phyloP scores from a whole-genome alignment of 1,284 basidiomycete species.

The Sanguinoderma infundibulare region DNA sequence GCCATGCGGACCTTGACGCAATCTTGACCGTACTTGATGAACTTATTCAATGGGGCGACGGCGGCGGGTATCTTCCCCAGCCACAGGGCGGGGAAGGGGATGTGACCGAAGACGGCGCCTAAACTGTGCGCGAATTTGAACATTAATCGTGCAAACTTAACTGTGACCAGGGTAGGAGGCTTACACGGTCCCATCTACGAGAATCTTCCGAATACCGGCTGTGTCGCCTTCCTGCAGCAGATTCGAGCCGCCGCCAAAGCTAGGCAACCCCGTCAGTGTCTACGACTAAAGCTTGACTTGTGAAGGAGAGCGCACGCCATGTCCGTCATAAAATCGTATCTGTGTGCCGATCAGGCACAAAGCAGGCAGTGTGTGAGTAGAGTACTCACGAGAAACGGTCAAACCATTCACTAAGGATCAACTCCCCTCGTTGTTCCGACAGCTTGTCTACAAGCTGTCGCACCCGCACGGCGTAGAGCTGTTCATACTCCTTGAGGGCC shows the following conservation, averaged over 20 bases:
- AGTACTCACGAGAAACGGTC: not conserved
- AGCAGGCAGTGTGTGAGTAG: not conserved
- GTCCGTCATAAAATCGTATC: constrained; percentile 68
- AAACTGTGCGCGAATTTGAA: constrained; percentile 4
- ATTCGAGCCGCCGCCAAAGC: constrained; percentile 35
- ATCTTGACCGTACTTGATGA: constrained; percentile 5
- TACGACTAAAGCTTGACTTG: not conserved
- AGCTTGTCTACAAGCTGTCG: not conserved
- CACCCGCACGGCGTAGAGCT: not conserved
- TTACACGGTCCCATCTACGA: constrained; percentile 23
- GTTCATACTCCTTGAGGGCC: constrained; percentile 25
- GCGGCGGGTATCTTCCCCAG: constrained; percentile 12
- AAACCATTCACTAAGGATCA: constrained; percentile 6
- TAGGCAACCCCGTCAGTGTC: not conserved
- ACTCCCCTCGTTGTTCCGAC: not conserved
- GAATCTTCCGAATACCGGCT: constrained; percentile 19
- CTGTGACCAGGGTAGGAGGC: not conserved
- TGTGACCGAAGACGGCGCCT: constrained; percentile 11
- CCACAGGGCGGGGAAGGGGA: constrained; percentile 15
- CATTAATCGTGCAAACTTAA: not conserved
- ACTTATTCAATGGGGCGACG: constrained; percentile 1
- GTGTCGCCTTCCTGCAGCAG: constrained; percentile 31
- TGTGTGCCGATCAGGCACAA: not conserved
- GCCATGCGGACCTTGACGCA: constrained; percentile 8
- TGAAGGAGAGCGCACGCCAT: constrained; percentile 50